These are phyloP conservation scores for Cornus suecica DNA, from an alignment of 148 eudicot species.

Conservation along the genomic window DNA sequence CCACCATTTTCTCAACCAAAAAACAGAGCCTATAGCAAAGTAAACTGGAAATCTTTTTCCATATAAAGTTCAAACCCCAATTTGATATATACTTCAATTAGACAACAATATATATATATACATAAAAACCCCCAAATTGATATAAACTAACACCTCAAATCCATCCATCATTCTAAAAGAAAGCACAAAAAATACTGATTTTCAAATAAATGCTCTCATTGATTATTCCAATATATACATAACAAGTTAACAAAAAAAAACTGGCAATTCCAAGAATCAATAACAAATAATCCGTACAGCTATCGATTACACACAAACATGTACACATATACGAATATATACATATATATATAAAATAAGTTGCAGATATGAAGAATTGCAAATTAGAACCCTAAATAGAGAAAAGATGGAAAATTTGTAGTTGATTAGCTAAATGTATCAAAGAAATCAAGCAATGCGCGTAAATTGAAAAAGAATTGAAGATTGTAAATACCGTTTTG, in stretches of 20 bases:
- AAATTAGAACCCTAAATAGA: background rate
- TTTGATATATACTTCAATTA: too few species aligned
- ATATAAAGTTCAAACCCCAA: background rate
- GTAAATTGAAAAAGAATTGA: background rate
- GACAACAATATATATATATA: too few species aligned
- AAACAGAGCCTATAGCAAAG: background rate
- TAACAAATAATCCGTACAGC: background rate
- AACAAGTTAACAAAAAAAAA: background rate
- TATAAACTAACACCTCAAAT: background rate
- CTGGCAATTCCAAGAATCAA: background rate
- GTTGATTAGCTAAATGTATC: background rate
- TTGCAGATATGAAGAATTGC: background rate
- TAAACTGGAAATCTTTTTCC: background rate
- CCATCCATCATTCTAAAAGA: background rate
- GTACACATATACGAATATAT: background rate
- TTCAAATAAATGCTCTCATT: background rate
- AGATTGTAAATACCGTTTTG: slow-evolving; percentile 16
- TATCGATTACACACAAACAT: too few species aligned
- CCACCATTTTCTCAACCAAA: background rate
- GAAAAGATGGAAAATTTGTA: background rate
- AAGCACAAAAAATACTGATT: background rate
- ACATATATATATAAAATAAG: too few species aligned
- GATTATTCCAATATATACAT: background rate
- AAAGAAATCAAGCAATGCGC: background rate
- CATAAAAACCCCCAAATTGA: too few species aligned